Base-by-base conservation (phyloP, 805 yeast genomes). In the Phaffomyces opuntiae region DNA sequence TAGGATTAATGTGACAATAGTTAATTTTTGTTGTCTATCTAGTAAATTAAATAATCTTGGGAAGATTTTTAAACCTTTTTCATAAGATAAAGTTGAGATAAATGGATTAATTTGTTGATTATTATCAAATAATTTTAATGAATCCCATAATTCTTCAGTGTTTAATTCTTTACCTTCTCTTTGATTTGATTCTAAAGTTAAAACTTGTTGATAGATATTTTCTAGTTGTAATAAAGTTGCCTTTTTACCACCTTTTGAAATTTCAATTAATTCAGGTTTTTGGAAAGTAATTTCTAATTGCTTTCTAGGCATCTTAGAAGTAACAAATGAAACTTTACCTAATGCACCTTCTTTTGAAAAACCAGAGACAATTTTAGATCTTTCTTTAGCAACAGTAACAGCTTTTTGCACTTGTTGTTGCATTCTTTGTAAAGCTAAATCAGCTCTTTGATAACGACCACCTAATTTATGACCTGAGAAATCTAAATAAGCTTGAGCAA, bases 351-450 rank as follows among this genome's bases (percentile, higher is more conserved):
- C 96, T 57, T 75, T 72, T 29, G 80, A 78, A 55, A 78, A 79
- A 51, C 75, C 81, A 38, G 49, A 44, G 12, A 75, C 74, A 35
- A 75, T 68, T 66, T 81, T 81, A 44, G 87, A 84, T 68, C 88
- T 79, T 58, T 88, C 96, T 62, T 87, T 87, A 24, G 97, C 99
- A 36, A 87, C 91, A 45, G 91, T 86, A 16, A 91, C 97, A 14
- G 98, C 98, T 59, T 86, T 87, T 60, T 89, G 95, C 44, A 91
- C 96, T 69, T 91, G 98, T 63, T 89, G 96, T 68, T 91, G 97
- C 96, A 93, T 87, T 73, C 97, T 82, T 70, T 87, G 96, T 58
- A 90, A 74, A 1, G 96, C 96, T 53, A 88, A 81, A 64, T 87
- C 95, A 9, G 90, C 91, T 63, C 91, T 74, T 66, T 81, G 84